A percentile compares a stretch with the other conserved stretches of the same genome.
Conservation (phyloP, 1,284 basidiomycete species). For the Apiotrichum veenhuisii region DNA sequence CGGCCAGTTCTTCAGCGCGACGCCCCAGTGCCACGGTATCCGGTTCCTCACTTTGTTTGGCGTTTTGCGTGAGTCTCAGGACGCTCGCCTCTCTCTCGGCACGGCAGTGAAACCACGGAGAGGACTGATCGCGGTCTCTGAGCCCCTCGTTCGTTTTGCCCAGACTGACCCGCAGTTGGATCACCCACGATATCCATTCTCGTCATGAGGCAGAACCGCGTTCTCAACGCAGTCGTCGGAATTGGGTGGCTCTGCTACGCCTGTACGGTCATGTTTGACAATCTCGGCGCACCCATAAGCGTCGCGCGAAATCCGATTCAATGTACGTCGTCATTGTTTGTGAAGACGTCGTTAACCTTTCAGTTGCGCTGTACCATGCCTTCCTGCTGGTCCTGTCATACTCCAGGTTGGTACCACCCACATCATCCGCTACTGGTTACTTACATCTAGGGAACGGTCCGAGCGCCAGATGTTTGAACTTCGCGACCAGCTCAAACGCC, state of each 20-base stretch:
- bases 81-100: too few relatives aligned
- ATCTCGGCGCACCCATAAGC: not conserved
- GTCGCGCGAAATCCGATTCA: conserved; percentile 48
- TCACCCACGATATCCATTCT: not conserved
- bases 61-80: not conserved
- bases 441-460: conserved; percentile 50
- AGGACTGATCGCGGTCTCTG: too few relatives aligned
- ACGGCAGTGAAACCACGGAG: too few relatives aligned
- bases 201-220: conserved; percentile 60
- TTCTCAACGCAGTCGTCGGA: conserved; percentile 63
- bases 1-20: not conserved
- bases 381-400: conserved; percentile 43
- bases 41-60: not conserved
- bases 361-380: conserved; percentile 42
- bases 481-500: conserved; percentile 69
- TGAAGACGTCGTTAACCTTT: not conserved
- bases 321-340: conserved; percentile 25
- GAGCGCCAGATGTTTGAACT: conserved; percentile 62
- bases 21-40: not conserved
- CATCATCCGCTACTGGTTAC: too few relatives aligned
- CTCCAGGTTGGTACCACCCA: not conserved
- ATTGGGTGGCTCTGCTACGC: conserved; percentile 50
- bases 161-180: not conserved
- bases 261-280: not conserved
- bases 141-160: too few relatives aligned